phyloP scores from a whole-genome alignment of 352 stramenopile species.

The Nothophytophthora sp. region DNA sequence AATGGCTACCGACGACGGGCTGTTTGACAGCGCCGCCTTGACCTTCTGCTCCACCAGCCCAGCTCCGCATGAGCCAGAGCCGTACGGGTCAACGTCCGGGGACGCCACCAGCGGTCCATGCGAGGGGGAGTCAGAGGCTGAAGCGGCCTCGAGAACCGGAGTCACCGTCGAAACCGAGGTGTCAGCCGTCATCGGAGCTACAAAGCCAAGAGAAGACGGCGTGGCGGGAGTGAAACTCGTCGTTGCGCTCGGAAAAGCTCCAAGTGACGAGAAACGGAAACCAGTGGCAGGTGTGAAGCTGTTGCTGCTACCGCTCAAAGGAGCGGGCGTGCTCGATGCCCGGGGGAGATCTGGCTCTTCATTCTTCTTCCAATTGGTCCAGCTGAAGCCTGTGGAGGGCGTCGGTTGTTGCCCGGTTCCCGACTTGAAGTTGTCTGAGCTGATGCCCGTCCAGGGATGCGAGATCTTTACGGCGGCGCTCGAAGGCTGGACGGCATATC shows the following conservation, averaged over 20 bases:
- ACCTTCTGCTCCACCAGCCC: constrained; percentile 62
- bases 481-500: constrained; percentile 7
- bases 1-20: constrained; percentile 1
- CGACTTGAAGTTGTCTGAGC: not conserved
- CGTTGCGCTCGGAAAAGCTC: not conserved
- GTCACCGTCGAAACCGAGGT: not conserved
- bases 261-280: not conserved
- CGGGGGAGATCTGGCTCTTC: not conserved
- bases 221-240: not conserved
- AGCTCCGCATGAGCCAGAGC: constrained; percentile 51
- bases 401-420: too few species aligned
- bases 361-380: constrained; percentile 6
- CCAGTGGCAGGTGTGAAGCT: not conserved
- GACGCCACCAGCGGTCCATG: constrained; percentile 35
- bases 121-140: not conserved
- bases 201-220: not conserved
- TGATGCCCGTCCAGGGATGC: not conserved
- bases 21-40: constrained; percentile 35
- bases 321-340: not conserved
- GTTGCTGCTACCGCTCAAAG: not conserved
- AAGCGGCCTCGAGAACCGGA: not conserved
- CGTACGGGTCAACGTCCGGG: constrained; percentile 60
- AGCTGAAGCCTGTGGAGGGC: constrained; percentile 4
- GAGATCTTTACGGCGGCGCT: too few species aligned
- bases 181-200: not conserved